Percentiles rank a stretch among this genome's conserved stretches.
phyloP scores from a whole-genome alignment of 148 eudicot species.

The Rhododendron kiyosumense region DNA sequence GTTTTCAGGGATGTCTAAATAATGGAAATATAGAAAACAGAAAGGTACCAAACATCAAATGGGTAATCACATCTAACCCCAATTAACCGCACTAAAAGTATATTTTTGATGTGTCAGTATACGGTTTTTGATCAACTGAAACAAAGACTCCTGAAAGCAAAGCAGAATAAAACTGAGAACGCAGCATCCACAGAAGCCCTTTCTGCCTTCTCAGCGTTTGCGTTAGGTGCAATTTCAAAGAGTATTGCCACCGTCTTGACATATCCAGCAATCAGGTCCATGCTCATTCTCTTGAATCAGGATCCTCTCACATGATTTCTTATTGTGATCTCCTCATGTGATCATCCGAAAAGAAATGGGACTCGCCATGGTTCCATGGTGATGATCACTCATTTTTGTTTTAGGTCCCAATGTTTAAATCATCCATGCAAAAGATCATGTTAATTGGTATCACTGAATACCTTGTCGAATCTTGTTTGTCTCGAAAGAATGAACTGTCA shows the following conservation, averaged over 20 bases:
- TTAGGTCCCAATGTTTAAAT: not conserved
- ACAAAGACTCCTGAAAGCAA: slow-evolving; percentile 21
- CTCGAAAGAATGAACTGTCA: not conserved
- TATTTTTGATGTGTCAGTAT: slow-evolving; percentile 27
- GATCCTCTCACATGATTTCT: not conserved
- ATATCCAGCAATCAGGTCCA: slow-evolving; percentile 46
- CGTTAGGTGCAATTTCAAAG: slow-evolving; percentile 40
- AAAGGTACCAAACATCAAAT: not conserved
- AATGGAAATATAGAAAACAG: not conserved
- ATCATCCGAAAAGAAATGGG: not conserved
- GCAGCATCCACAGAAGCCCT: slow-evolving; percentile 28
- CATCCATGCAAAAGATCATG: not conserved
- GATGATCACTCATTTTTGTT: not conserved
- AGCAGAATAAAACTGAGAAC: slow-evolving; percentile 12
- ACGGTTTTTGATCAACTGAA: slow-evolving; percentile 53
- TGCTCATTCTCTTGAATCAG: not conserved
- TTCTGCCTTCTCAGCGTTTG: slow-evolving; percentile 45
- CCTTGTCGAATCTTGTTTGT: not conserved
- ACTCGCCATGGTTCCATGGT: not conserved
- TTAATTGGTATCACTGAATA: not conserved
- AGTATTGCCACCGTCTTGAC: slow-evolving; percentile 43
- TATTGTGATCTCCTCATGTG: not conserved
- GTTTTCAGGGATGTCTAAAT: not conserved
- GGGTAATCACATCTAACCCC: not conserved
- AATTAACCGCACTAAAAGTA: not conserved